Evolutionary conservation across 2,329 filamentous ascomycete species (phyloP).

Genomic region (Xylaria sp.): DNA sequence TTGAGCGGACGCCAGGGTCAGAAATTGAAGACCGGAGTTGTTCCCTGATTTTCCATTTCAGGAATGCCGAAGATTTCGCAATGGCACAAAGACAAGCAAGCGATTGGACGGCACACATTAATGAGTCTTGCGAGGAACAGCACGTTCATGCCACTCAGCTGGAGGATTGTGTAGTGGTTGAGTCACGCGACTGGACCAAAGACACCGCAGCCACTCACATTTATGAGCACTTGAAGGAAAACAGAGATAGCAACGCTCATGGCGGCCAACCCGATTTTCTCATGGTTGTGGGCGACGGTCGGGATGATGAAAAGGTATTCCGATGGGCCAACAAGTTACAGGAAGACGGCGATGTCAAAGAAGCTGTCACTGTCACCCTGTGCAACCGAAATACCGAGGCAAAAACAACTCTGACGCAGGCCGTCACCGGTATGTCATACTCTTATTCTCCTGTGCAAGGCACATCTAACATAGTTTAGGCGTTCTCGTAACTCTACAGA

Average conservation of each 20-base stretch:
- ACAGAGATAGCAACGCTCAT: conserved; percentile 46
- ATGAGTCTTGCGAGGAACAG: conserved; percentile 88
- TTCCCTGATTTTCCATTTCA: conserved; percentile 91
- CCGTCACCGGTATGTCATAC: conserved; percentile 82
- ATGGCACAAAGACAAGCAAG: conserved; percentile 82
- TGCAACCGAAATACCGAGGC: conserved; percentile 91
- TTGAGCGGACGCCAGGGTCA: conserved; percentile 87
- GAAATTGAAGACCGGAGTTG: conserved; percentile 92
- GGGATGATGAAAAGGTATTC: conserved; percentile 94
- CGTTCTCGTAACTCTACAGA: conserved; percentile 64
- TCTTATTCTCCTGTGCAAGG: neutral
- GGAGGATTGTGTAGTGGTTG: conserved; percentile 84
- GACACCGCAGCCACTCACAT: conserved; percentile 82
- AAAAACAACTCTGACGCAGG: conserved; percentile 85
- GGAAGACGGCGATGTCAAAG: conserved; percentile 66
- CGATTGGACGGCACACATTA: conserved; percentile 94
- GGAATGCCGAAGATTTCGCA: conserved; percentile 80
- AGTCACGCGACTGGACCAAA: conserved; percentile 89
- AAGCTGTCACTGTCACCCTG: conserved; percentile 87
- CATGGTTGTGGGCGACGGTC: conserved; percentile 88
- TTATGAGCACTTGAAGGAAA: conserved; percentile 67
- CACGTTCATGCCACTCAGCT: conserved; percentile 84
- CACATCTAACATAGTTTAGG: conserved; percentile 49
- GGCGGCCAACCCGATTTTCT: conserved; percentile 78
- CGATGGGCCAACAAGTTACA: conserved; percentile 88